Evolutionary conservation across 2,329 filamentous ascomycete genomes (phyloP), one percentile per base, ranked within the genome.

Genomic region (Trichoderma hamatum): DNA sequence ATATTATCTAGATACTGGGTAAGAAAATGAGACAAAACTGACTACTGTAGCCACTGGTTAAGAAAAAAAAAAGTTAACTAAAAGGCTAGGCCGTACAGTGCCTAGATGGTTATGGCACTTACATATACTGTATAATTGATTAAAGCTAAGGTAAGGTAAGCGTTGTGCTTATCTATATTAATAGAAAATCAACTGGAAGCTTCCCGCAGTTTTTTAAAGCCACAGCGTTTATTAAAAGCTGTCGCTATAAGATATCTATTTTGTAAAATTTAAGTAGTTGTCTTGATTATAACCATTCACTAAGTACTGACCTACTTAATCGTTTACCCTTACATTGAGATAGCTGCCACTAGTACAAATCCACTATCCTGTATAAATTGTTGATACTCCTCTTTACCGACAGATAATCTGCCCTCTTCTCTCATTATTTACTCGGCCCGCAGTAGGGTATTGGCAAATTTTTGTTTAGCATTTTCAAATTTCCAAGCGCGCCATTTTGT

Each of bases 401-500:
- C 58, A 67, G n/a, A 36, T 49, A 55, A 21, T 49, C 28, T 34
- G 34, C 30, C 51, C 7, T 58, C 7, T 36, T 46, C 11, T 65
- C 36, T 24, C 21, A 56, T 66, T 46, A 66, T 66, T 58, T 46
- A 46, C 52, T 55, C 34, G 46, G 51, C 62, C 62, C 62, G 28
- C 49, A 56, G 26, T 24, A 32, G 19, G 21, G 24, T 49, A 39
- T 49, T 49, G 36, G 62, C 52, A 49, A 52, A 46, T 58, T 34
- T 19, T 43, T 24, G 62, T 36, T 46, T n/a, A 43, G 28, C 21
- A 10, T 66, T 56, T 66, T 52, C 52, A 56, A 66, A 39, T 32
- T 66, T 43, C 36, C 62, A 66, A 66, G 52, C 36, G 36, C 52
- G 36, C 62, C 52, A 52, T 54, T 46, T 66, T 66, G 26, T 26